Evolutionary conservation across 345 rosid species (phyloP).

Genomic region (Mercurialis annua): DNA sequence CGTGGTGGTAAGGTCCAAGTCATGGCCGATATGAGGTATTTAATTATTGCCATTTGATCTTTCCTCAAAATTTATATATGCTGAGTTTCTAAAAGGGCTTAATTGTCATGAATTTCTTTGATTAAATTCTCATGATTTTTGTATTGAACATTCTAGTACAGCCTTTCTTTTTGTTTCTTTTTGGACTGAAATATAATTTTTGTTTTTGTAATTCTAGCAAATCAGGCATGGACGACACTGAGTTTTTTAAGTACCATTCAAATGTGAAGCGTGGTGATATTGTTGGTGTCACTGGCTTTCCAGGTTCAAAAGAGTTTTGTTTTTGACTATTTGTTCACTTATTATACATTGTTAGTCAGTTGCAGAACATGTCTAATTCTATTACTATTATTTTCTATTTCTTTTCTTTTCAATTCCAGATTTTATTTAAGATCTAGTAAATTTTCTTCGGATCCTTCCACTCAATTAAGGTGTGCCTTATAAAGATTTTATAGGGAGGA

Average conservation of each 20-base stretch:
- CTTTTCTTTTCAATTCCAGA: not conserved
- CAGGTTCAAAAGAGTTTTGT: constrained; percentile 49
- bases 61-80: not conserved
- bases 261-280: constrained; percentile 88
- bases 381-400: not conserved
- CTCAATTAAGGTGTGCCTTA: not conserved
- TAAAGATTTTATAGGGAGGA: not conserved
- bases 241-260: constrained; percentile 64
- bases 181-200: constrained; percentile 1
- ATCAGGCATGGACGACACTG: constrained; percentile 68
- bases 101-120: too few species aligned
- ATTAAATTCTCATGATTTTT: not conserved
- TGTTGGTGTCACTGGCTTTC: constrained; percentile 89
- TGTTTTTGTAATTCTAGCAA: constrained; percentile 43
- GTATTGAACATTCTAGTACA: not conserved
- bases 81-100: not conserved
- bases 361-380: not conserved
- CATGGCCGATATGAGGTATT: constrained; percentile 90
- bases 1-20: constrained; percentile 82
- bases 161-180: not conserved
- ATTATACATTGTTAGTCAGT: not conserved
- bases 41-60: not conserved
- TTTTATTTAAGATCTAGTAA: too few species aligned
- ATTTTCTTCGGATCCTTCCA: not conserved
- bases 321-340: not conserved